These are phyloP conservation scores for Xylaria cubensis DNA, from an alignment of 495 filamentous ascomycete genomes.

Conservation along the genomic window DNA sequence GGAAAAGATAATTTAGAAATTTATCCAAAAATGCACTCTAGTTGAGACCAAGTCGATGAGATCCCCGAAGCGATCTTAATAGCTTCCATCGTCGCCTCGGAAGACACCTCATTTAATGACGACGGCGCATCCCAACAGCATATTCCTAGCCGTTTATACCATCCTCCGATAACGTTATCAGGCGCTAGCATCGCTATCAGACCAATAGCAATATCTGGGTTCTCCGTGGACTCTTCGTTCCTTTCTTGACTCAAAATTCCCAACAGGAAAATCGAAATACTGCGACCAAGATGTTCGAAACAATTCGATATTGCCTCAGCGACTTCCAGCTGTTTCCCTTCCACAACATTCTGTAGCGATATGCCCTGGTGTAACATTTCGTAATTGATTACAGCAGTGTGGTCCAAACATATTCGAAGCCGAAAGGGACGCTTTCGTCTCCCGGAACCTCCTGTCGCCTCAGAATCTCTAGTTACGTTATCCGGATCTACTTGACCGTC, in stretches of 20 bases:
- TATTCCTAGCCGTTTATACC: background rate
- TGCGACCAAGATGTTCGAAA: background rate
- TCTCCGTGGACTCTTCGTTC: background rate
- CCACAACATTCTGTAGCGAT: background rate
- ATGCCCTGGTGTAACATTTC: background rate
- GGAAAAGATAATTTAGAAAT: background rate
- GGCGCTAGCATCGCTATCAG: background rate
- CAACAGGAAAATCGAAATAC: background rate
- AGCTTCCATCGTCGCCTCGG: background rate
- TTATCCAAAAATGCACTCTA: background rate
- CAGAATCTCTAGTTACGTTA: background rate
- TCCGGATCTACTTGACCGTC: background rate
- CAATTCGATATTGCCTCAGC: background rate
- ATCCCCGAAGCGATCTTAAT: background rate
- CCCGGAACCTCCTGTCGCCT: background rate
- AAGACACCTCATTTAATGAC: background rate
- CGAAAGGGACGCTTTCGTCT: background rate
- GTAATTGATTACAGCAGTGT: background rate
- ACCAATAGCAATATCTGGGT: background rate
- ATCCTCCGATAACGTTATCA: background rate
- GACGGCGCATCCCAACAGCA: background rate
- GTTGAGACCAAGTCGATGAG: background rate
- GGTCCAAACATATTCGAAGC: background rate
- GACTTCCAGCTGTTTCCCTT: background rate
- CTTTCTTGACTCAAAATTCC: background rate